A percentile compares a stretch with the other conserved stretches of the same genome.
Evolutionary conservation across 345 rosid genomes (phyloP).

Genomic region (Toxicodendron radicans): DNA sequence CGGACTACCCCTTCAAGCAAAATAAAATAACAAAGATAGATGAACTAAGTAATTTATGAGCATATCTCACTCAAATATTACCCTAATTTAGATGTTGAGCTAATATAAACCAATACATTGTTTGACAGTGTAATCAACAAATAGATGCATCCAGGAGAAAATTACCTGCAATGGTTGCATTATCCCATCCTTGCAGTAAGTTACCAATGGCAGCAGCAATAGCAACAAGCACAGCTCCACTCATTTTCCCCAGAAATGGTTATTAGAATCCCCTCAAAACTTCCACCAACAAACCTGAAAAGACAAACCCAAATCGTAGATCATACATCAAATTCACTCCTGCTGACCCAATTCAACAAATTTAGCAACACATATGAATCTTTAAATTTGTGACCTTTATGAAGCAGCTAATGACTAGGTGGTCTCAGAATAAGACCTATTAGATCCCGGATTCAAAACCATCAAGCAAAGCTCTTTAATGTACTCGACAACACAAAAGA

Average conservation of each 20-base stretch:
- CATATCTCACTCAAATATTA: constrained; percentile 1
- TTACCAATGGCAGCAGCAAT: constrained; percentile 90
- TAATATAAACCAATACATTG: not conserved
- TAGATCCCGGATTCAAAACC: constrained; percentile 22
- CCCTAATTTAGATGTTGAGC: not conserved
- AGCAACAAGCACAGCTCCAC: constrained; percentile 88
- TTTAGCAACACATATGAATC: constrained; percentile 16
- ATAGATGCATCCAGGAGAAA: constrained; percentile 10
- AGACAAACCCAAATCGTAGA: constrained; percentile 20
- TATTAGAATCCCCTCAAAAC: constrained; percentile 22
- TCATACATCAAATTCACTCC: constrained; percentile 24
- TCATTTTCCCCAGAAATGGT: constrained; percentile 47
- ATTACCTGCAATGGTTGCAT: constrained; percentile 94
- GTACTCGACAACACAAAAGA: constrained; percentile 20
- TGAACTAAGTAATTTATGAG: not conserved
- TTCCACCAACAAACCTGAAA: constrained; percentile 31
- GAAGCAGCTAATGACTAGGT: constrained; percentile 2
- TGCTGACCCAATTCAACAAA: constrained; percentile 20
- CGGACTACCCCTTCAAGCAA: constrained; percentile 17
- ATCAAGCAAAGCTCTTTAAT: constrained; percentile 15
- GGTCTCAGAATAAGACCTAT: not conserved
- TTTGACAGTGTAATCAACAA: not conserved
- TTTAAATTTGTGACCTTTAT: not conserved
- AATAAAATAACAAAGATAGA: constrained; percentile 5
- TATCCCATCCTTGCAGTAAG: constrained; percentile 99